Evolutionary conservation across 106 monocot species (phyloP).

Genomic region (Allium sativum): DNA sequence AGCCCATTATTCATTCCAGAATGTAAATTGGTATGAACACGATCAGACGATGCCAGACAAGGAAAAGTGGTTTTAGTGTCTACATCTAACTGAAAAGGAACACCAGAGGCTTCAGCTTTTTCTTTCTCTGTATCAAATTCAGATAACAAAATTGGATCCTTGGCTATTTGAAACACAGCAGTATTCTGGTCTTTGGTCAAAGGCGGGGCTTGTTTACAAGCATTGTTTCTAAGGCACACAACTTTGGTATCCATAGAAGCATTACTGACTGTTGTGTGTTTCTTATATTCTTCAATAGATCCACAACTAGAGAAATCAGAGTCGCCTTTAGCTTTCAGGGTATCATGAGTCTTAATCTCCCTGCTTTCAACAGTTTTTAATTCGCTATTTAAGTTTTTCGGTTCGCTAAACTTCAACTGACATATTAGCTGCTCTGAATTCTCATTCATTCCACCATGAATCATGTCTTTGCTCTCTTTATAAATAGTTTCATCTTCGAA

Average conservation of each 20-base stretch:
- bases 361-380: background rate
- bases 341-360: background rate
- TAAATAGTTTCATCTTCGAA: slow-evolving; percentile 8
- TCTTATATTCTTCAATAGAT: background rate
- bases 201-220: slow-evolving; percentile 11
- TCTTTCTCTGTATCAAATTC: slow-evolving; percentile 1
- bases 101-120: slow-evolving; percentile 6
- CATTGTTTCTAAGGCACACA: background rate
- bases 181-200: background rate
- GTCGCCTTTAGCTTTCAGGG: background rate
- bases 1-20: slow-evolving; percentile 1
- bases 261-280: slow-evolving; percentile 1
- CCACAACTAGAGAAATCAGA: slow-evolving; percentile 2
- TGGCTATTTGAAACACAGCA: background rate
- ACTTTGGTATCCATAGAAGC: background rate
- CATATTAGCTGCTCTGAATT: background rate
- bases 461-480: slow-evolving; percentile 6
- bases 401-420: slow-evolving; percentile 4
- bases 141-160: background rate
- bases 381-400: background rate
- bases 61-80: slow-evolving; percentile 6
- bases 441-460: slow-evolving; percentile 2
- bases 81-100: background rate
- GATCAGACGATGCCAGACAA: background rate
- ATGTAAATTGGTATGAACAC: background rate